Conservation (phyloP, 1,139 yeast species). For the Chernovozyma aurita region DNA sequence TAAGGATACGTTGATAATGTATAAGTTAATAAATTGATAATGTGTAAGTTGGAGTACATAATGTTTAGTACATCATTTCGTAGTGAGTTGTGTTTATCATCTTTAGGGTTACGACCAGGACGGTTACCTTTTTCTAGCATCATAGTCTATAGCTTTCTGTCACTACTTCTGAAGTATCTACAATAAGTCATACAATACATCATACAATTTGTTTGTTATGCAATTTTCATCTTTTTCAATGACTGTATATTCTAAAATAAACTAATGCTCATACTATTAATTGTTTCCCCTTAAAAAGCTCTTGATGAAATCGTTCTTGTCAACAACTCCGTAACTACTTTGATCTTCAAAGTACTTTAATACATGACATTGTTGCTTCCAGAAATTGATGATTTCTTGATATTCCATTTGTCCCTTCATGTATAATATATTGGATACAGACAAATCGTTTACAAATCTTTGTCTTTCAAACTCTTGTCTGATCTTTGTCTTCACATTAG, state of each 20-base stretch:
- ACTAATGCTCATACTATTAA: neutral
- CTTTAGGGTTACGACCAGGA: too few species aligned
- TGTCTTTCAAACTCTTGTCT: slow-evolving; percentile 89
- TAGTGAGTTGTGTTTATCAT: too few species aligned
- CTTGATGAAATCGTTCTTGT: slow-evolving; percentile 56
- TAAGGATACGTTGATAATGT: too few species aligned
- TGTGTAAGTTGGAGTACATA: too few species aligned
- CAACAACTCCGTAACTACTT: slow-evolving; percentile 45
- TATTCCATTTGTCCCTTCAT: slow-evolving; percentile 90
- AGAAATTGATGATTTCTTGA: slow-evolving; percentile 82
- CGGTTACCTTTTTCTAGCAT: too few species aligned
- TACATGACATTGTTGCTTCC: slow-evolving; percentile 89
- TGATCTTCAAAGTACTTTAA: slow-evolving; percentile 76
- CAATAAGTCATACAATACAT: neutral
- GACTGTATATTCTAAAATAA: neutral
- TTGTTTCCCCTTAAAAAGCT: slow-evolving; percentile 71
- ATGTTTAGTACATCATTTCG: too few species aligned
- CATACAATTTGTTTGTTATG: neutral
- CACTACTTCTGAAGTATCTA: neutral
- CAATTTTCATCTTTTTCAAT: too few species aligned
- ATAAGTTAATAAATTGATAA: too few species aligned
- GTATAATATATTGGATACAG: slow-evolving; percentile 62
- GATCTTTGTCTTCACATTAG: slow-evolving; percentile 74
- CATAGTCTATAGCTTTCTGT: neutral
- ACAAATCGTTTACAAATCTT: slow-evolving; percentile 64